Conservation (phyloP, 1,284 basidiomycete species). For the Cryptococcus sp. region DNA sequence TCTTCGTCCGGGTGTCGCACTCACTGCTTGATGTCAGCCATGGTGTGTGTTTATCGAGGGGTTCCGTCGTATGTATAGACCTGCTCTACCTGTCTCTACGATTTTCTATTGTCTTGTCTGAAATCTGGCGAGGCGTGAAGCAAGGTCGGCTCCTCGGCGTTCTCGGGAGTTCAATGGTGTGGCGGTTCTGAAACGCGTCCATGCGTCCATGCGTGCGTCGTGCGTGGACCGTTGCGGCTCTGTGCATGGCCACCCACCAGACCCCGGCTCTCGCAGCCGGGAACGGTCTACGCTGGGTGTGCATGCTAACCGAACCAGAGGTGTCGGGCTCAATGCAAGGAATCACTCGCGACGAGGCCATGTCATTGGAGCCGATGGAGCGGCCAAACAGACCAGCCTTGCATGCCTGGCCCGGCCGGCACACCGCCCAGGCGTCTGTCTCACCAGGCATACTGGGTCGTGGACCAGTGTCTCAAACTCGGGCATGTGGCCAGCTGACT, state of each 20-base stretch:
- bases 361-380: no score
- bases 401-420: no score
- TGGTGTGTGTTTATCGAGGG: conserved; percentile 7
- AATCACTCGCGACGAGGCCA: no score
- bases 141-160: not conserved
- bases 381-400: no score
- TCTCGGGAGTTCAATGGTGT: not conserved
- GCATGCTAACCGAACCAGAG: no score
- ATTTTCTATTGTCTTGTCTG: not conserved
- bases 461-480: no score
- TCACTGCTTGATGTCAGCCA: conserved; percentile 15
- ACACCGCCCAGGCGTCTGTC: no score
- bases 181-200: not conserved
- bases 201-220: not conserved
- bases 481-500: no score
- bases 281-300: no score
- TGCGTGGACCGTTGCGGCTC: not conserved
- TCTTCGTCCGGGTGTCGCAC: not conserved
- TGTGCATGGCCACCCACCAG: not conserved
- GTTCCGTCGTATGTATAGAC: not conserved
- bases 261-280: not conserved
- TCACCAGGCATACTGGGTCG: no score
- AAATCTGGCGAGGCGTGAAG: not conserved
- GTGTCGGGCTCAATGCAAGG: no score
- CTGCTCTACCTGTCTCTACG: not conserved